Conservation (phyloP, 2,329 filamentous ascomycete genomes). For the Bretziella fagacearum region DNA sequence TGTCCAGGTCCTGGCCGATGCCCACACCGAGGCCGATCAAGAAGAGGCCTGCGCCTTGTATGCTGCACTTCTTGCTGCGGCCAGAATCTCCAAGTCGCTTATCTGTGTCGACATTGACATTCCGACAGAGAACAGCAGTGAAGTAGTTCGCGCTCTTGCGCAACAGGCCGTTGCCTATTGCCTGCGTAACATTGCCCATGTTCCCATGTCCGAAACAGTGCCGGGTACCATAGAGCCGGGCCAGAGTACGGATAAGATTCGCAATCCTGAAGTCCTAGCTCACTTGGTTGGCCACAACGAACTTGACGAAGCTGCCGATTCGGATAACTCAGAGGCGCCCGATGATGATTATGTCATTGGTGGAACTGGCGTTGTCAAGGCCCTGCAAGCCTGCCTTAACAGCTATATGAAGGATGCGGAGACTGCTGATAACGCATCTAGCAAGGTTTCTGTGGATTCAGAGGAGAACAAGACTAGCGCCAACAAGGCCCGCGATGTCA, state of each 20-base stretch:
- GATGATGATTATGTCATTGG: conserved; percentile 94
- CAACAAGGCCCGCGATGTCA: conserved; percentile 76
- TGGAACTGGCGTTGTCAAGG: conserved; percentile 87
- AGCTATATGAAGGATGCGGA: conserved; percentile 43
- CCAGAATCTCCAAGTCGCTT: conserved; percentile 64
- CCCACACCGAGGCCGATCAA: conserved; percentile 61
- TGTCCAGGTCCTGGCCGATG: conserved; percentile 52
- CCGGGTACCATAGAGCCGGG: conserved; percentile 22
- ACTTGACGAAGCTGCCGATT: conserved; percentile 35
- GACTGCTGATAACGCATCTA: conserved; percentile 40
- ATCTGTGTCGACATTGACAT: conserved; percentile 87
- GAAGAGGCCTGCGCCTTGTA: conserved; percentile 92
- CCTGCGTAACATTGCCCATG: conserved; percentile 72
- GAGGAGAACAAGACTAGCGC: conserved; percentile 17
- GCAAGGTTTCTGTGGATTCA: conserved; percentile 19
- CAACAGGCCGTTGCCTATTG: conserved; percentile 94
- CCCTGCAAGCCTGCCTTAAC: conserved; percentile 78
- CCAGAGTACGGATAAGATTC: conserved; percentile 6
- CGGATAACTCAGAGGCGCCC: conserved; percentile 36
- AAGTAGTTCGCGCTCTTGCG: conserved; percentile 78
- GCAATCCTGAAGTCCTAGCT: conserved; percentile 62
- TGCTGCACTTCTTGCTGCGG: conserved; percentile 76
- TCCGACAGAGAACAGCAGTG: conserved; percentile 62
- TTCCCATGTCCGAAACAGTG: conserved; percentile 48
- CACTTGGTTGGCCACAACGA: conserved; percentile 64